These are phyloP conservation scores for Yamadazyma dendronema DNA, from an alignment of 1,139 yeast species.

Conservation along the genomic window DNA sequence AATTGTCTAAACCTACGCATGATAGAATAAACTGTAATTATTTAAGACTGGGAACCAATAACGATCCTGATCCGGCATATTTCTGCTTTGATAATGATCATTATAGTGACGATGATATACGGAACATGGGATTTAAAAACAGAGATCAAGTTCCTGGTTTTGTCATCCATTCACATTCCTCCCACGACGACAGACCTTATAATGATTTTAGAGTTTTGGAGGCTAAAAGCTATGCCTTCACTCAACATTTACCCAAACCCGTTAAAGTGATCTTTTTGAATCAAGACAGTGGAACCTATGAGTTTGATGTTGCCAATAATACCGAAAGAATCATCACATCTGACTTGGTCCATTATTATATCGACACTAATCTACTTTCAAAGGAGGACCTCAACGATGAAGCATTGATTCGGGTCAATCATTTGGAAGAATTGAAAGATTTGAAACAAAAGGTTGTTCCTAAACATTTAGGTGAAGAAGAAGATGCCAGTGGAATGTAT, in stretches of 20 bases:
- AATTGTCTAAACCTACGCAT: slow-evolving; percentile 18
- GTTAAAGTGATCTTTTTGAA: slow-evolving; percentile 28
- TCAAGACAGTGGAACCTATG: slow-evolving; percentile 27
- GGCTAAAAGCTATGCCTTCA: slow-evolving; percentile 27
- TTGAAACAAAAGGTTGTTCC: slow-evolving; percentile 21
- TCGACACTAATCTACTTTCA: slow-evolving; percentile 13
- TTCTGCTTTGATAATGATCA: slow-evolving; percentile 22
- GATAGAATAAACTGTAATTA: slow-evolving; percentile 22
- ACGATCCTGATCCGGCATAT: slow-evolving; percentile 20
- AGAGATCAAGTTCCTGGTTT: slow-evolving; percentile 29
- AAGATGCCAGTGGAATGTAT: slow-evolving; percentile 26
- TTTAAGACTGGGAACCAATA: slow-evolving; percentile 18
- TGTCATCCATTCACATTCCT: slow-evolving; percentile 25
- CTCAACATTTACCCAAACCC: slow-evolving; percentile 30
- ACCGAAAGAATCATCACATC: slow-evolving; percentile 21
- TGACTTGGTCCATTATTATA: slow-evolving; percentile 21
- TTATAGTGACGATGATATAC: slow-evolving; percentile 21
- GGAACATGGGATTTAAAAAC: slow-evolving; percentile 21
- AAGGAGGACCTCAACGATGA: slow-evolving; percentile 13
- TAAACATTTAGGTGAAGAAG: slow-evolving; percentile 18
- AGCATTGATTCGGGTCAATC: slow-evolving; percentile 19
- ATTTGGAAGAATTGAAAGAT: slow-evolving; percentile 18
- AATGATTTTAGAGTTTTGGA: slow-evolving; percentile 29
- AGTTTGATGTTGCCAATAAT: slow-evolving; percentile 27
- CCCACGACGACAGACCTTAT: slow-evolving; percentile 26